Base-by-base conservation (phyloP, 345 rosid species). In the Schrenkiella parvula region DNA sequence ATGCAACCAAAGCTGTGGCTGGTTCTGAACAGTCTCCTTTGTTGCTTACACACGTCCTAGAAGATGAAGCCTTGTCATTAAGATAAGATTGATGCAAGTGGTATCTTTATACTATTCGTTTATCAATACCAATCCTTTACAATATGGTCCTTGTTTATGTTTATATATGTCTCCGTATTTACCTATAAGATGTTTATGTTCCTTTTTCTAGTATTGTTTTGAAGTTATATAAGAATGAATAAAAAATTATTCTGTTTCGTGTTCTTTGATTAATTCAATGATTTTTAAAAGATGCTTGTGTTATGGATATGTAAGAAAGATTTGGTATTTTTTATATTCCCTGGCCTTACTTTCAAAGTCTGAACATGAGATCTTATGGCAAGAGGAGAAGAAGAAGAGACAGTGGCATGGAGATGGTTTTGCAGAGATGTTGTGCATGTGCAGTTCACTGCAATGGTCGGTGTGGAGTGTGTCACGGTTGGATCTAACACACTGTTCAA, bases 381-480 rank as follows among this genome's bases (percentile, higher is more conserved):
- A 10, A 38, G 44, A 37, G 68, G 39, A 29, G 48, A 23, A 64
- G 32, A 14, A 58, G 74, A 61, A 19, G 39, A 52, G 2, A 39
- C 61, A n/a, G 52, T 44, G 8, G 48, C 58, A 19, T 39, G 70
- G 68, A 61, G 39, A 15, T 61, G 46, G 54, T 61, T 53, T 35
- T 25, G 29, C 72, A 72, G 50, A 9, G 78, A 78, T 26, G 15
- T 37, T 10, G 8, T 73, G 37, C 81, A 79, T 15, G 8, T 79
- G 23, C 82, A 80, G 4, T 73, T 87, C 71, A 70, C 62, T 38
- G 92, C 79, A 1, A 85, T 83, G 86, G 18, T 85, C 2, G 22
- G 76, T 7, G 83, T 81, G 59, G 89, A 85, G 23, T 83, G 80
- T 62, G 69, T 77, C 4, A 73, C 82, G 60, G 85, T 82, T 14